A percentile compares a stretch with the other conserved stretches of the same genome.
Evolutionary conservation across 2,329 filamentous ascomycete species (phyloP).

Genomic region (Cercospora nicotianae): DNA sequence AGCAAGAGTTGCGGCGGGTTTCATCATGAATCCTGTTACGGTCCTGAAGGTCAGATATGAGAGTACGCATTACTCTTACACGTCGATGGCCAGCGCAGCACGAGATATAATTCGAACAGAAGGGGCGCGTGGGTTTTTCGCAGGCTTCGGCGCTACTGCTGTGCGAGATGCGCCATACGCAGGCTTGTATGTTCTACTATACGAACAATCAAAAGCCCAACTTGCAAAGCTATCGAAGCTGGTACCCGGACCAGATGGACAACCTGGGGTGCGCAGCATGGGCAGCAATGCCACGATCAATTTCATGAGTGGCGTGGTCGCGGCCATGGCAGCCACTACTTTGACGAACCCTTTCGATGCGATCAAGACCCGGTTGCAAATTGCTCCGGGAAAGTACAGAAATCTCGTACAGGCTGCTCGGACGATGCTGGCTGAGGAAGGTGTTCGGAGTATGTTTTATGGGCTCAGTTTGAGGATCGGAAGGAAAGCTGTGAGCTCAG

Average conservation of each 20-base stretch:
- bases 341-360: conserved; percentile 97
- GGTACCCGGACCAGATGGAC: conserved; percentile 16
- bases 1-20: conserved; percentile 81
- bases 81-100: conserved; percentile 70
- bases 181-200: conserved; percentile 89
- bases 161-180: conserved; percentile 95
- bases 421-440: conserved; percentile 80
- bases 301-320: conserved; percentile 77
- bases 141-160: conserved; percentile 90
- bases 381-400: conserved; percentile 77
- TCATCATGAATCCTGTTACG: conserved; percentile 92
- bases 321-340: conserved; percentile 78
- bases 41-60: conserved; percentile 97
- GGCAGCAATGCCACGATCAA: conserved; percentile 68
- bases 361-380: conserved; percentile 90
- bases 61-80: conserved; percentile 80
- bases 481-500: conserved; percentile 87
- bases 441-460: conserved; percentile 76
- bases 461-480: conserved; percentile 84
- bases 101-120: conserved; percentile 71
- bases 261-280: conserved; percentile 23
- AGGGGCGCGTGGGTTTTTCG: conserved; percentile 82
- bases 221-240: conserved; percentile 45
- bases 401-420: conserved; percentile 77
- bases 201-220: conserved; percentile 76